A percentile compares a stretch with the other conserved stretches of the same genome.
Evolutionary conservation across 306 rosid species (phyloP).

Genomic region (Dryas alaskensis): DNA sequence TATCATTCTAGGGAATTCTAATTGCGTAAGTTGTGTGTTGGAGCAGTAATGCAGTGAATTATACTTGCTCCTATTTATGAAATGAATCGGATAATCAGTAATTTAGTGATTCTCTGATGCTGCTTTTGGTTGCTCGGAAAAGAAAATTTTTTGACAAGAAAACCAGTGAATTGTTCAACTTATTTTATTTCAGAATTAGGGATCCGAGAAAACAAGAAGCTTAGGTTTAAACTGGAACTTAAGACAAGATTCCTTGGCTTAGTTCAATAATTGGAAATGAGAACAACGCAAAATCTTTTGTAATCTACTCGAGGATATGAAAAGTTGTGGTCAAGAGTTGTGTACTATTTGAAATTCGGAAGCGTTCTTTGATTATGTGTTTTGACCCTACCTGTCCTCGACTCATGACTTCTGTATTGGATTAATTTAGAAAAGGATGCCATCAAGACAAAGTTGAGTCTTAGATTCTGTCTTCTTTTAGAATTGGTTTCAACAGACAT

Average conservation of each 20-base stretch:
- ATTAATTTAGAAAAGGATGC: background rate
- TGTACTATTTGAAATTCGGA: background rate
- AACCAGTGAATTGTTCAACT: background rate
- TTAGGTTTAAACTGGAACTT: background rate
- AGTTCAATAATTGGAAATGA: background rate
- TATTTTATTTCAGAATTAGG: background rate
- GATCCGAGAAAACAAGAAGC: background rate
- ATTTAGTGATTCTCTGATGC: slow-evolving; percentile 5
- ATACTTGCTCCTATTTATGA: background rate
- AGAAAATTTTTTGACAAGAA: background rate
- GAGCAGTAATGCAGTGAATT: slow-evolving; percentile 2
- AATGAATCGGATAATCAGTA: background rate
- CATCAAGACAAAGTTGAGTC: background rate
- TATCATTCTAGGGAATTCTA: background rate
- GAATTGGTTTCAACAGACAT: background rate
- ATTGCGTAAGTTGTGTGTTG: background rate
- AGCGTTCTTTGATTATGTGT: background rate
- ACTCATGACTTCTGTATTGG: background rate
- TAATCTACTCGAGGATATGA: background rate
- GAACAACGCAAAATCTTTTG: background rate
- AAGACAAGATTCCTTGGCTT: background rate
- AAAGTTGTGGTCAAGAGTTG: background rate
- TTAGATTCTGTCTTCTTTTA: background rate
- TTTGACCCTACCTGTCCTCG: background rate
- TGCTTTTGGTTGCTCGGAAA: slow-evolving; percentile 9